phyloP scores from a whole-genome alignment of 345 rosid species.

The Pugionium dolabratum region DNA sequence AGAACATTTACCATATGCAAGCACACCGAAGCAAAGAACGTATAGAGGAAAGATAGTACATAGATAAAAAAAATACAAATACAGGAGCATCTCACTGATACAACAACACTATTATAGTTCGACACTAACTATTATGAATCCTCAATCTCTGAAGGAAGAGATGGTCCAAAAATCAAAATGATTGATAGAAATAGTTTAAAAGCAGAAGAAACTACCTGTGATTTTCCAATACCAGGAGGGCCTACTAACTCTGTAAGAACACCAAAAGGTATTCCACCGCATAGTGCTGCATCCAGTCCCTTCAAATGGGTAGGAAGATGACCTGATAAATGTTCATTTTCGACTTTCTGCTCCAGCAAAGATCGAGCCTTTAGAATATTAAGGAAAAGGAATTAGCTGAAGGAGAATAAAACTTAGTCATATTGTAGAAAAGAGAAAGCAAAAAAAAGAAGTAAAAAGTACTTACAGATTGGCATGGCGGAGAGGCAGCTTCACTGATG shows the following conservation, averaged over 20 bases:
- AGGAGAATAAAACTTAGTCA: not conserved
- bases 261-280: constrained; percentile 85
- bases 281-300: constrained; percentile 70
- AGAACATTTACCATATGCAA: not conserved
- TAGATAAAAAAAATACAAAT: not conserved
- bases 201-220: constrained; percentile 50
- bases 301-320: constrained; percentile 74
- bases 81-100: not conserved
- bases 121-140: not conserved
- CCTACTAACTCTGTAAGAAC: constrained; percentile 86
- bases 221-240: constrained; percentile 88
- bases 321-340: constrained; percentile 53
- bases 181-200: not conserved
- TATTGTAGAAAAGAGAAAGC: not conserved
- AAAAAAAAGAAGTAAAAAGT: not conserved
- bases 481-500: constrained; percentile 62
- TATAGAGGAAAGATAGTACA: not conserved
- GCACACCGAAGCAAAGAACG: not conserved
- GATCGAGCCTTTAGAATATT: constrained; percentile 45
- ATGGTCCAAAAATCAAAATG: not conserved
- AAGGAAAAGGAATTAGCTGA: not conserved
- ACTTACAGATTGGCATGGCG: constrained; percentile 64
- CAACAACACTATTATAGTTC: not conserved
- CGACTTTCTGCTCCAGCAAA: constrained; percentile 52
- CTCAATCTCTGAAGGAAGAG: not conserved